phyloP scores from a whole-genome alignment of 2,329 filamentous ascomycete species.

The Myriosclerotinia duriaeana region DNA sequence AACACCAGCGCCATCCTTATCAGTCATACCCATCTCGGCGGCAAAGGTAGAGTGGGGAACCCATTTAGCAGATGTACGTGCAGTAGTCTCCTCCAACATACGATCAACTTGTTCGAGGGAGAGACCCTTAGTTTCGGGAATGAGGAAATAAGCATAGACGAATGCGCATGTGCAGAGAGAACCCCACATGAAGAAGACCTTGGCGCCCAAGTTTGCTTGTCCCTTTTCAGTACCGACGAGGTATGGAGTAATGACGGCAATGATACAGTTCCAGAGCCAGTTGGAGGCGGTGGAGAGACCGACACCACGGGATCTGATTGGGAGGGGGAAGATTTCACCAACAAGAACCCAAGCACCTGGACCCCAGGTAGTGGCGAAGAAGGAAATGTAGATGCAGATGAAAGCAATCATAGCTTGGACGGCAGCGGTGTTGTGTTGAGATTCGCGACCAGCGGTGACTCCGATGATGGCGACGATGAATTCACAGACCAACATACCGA shows the following conservation, averaged over 20 bases:
- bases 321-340: constrained; percentile 86
- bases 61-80: constrained; percentile 42
- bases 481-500: constrained; percentile 81
- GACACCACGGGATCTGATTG: constrained; percentile 84
- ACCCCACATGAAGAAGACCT: constrained; percentile 59
- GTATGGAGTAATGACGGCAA: constrained; percentile 71
- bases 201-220: constrained; percentile 36
- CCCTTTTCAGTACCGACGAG: constrained; percentile 62
- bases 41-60: constrained; percentile 37
- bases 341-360: constrained; percentile 76
- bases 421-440: constrained; percentile 55
- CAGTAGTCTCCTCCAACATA: constrained; percentile 52
- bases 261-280: constrained; percentile 82
- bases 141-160: constrained; percentile 57
- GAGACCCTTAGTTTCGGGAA: constrained; percentile 74
- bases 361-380: constrained; percentile 87
- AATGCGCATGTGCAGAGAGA: constrained; percentile 55
- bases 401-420: constrained; percentile 74
- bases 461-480: constrained; percentile 81
- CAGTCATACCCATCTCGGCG: constrained; percentile 30
- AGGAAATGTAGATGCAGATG: constrained; percentile 89
- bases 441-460: constrained; percentile 57
- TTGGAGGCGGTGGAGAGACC: constrained; percentile 84
- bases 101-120: constrained; percentile 72
- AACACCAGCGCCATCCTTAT: background rate